Base-by-base conservation (phyloP, 2,329 filamentous ascomycete species). In the Fusarium austroafricanum region DNA sequence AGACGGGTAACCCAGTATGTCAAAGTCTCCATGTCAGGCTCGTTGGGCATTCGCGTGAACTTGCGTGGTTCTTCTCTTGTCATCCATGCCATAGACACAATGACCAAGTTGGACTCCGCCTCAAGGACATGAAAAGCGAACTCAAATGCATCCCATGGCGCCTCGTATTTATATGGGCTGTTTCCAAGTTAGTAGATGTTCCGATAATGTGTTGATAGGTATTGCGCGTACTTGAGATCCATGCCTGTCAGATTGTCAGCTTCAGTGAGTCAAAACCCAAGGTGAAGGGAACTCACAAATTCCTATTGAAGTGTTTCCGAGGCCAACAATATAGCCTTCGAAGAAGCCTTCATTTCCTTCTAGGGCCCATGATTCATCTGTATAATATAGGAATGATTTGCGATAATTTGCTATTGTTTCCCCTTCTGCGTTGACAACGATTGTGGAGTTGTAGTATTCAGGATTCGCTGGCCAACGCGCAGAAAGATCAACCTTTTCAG, bases 1-100 rank as follows among this genome's bases (percentile, higher is more conserved):
- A 95, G 82, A 0, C 92, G 84, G 18, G 87, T 85, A 0, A 93
- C 81, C 92, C 92, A 95, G 71, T 95, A 95, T 0, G 87, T 86
- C 10, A 95, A 75, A 0, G 91, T 93, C 23, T 92, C 87, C 79
- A 92, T 84, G 67, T 94, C 92, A 0, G 91, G 90, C 49, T 89
- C 86, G 2, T 83, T 75, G 0, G 86, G 86, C 67, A 67, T 80
- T 28, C 70, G 82, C 60, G 73, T 87, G 74, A 81, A 88, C 10
- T 61, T 58, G 18, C 72, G 81, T 2, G 77, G 82, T 71, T 82
- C 84, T 63, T 82, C 87, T 55, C 76, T 81, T 3, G 91, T 93
- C 31, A 92, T 81, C 92, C 92, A 95, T 0, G 92, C 91, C 92
- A 94, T 94, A 6, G 86, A 88, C 0, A 95, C 70, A 33, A 94